These are phyloP conservation scores for Pythium plurisporium DNA, from an alignment of 352 stramenopile species.

Conservation along the genomic window DNA sequence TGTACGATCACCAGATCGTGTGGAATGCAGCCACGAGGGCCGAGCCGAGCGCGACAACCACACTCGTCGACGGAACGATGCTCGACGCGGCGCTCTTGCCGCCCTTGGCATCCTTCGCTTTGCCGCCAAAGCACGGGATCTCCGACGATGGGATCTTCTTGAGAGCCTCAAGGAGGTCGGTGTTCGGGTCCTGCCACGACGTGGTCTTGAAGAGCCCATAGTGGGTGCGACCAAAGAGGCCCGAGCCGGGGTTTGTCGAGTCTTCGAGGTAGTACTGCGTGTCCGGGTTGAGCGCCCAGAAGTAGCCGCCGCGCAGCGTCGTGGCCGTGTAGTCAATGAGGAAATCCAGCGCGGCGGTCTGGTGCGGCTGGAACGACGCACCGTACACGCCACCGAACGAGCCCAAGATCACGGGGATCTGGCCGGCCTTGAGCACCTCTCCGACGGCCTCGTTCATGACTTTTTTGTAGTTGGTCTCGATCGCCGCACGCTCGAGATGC, in stretches of 20 bases:
- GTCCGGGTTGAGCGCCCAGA: conserved; percentile 63
- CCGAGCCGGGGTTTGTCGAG: conserved; percentile 34
- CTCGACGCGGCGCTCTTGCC: conserved; percentile 1
- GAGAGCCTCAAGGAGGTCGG: conserved; percentile 43
- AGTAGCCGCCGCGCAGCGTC: conserved; percentile 52
- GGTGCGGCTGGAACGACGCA: conserved; percentile 34
- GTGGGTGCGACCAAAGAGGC: conserved; percentile 46
- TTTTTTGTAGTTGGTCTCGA: conserved; percentile 32
- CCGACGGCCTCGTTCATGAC: conserved; percentile 45
- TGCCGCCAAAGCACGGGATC: conserved; percentile 61
- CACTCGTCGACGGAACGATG: background rate
- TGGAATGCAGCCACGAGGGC: background rate
- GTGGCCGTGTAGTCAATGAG: conserved; percentile 51
- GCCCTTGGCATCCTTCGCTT: background rate
- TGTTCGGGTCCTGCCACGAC: conserved; percentile 54
- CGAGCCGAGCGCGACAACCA: background rate
- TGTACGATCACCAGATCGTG: too few species aligned
- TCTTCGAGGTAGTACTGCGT: conserved; percentile 55
- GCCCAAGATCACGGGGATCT: conserved; percentile 49
- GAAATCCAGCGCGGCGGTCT: conserved; percentile 51
- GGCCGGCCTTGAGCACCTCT: conserved; percentile 23
- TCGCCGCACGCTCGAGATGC: conserved; percentile 25
- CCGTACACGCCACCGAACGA: conserved; percentile 68
- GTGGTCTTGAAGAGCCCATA: conserved; percentile 50
- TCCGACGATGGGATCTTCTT: conserved; percentile 33